A percentile compares a stretch with the other conserved stretches of the same genome.
These are phyloP conservation scores for Akanthomyces dipterigenus DNA, from an alignment of 2,329 filamentous ascomycete species.

Conservation along the genomic window DNA sequence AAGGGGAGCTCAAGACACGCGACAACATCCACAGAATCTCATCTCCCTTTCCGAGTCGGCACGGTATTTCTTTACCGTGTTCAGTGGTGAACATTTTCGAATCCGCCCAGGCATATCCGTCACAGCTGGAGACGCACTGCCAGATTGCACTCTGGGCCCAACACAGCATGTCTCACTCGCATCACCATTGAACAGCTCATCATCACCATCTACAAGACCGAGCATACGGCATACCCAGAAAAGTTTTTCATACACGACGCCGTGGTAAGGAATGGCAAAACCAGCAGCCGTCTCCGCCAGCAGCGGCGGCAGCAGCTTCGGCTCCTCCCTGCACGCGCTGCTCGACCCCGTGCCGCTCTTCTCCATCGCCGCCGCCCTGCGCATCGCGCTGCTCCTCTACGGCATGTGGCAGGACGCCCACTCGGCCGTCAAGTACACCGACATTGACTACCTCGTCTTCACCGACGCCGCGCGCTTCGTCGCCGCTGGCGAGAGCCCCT, in stretches of 20 bases:
- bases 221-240: not conserved
- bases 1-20: constrained; percentile 5
- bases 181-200: not conserved
- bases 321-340: constrained; percentile 17
- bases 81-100: too few relatives aligned
- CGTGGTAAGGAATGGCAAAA: not conserved
- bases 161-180: not conserved
- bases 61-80: not conserved
- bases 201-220: not conserved
- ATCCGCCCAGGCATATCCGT: not conserved
- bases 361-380: constrained; percentile 54
- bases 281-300: not conserved
- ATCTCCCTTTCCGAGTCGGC: not conserved
- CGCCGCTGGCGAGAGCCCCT: constrained; percentile 63
- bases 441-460: constrained; percentile 98
- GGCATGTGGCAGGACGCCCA: constrained; percentile 88
- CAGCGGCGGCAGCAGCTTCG: constrained; percentile 4
- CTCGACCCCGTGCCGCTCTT: constrained; percentile 43
- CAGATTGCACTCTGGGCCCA: not conserved
- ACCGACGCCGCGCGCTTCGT: constrained; percentile 85
- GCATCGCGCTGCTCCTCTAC: constrained; percentile 71
- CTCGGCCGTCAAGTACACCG: constrained; percentile 93
- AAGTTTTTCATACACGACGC: not conserved
- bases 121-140: not conserved
- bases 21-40: not conserved